Base-by-base conservation (phyloP, 805 yeast species). In the Starmerella scarabaei region DNA sequence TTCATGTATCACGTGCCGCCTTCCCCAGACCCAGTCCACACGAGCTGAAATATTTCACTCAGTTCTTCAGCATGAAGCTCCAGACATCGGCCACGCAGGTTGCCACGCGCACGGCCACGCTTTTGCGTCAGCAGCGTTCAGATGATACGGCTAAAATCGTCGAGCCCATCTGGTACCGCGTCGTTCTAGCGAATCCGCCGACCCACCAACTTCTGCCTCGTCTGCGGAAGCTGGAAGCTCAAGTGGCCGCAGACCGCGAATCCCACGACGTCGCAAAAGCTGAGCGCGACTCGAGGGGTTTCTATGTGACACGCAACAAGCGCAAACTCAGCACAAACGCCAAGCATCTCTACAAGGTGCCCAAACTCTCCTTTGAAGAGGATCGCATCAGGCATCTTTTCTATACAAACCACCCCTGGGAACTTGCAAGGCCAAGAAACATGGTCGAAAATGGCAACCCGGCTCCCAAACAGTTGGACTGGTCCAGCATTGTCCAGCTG, bases 371-470 rank as follows among this genome's bases (percentile, higher is more conserved):
- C 41, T 78, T 70, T 50, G 58, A 74, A 39, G 91, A 88, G 60
- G 98, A 91, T 61, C 75, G 78, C 52, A 62, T 91, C 51, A 74
- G 98, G 64, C 68, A 72, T 35, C 66, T 80, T 19, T 91, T 91
- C 55, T 88, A 78, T 60, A 75, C 75, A 43, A 95, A 86, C 57
- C 98, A 91, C 61, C 98, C 98, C 5, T 91, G 98, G 98, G 98
- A 91, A 62, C 66, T 86, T 39, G 83, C 97, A 1, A 72, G 93
- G 51, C 95, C 97, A 12, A 82, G 81, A 57, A 68, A 74, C 21
- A 62, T 91, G 49, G 69, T 85, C 34, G 98, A 91, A 59, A 80
- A 75, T 53, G 67, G 69, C 28, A 7, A 17, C 15, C 19, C 36
- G 21, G 21, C 12, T 6, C 31, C 38, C 30, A n/a, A 19, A 28